phyloP scores from a whole-genome alignment of 768 basidiomycete species.

The Macrolepiota fuliginosa region DNA sequence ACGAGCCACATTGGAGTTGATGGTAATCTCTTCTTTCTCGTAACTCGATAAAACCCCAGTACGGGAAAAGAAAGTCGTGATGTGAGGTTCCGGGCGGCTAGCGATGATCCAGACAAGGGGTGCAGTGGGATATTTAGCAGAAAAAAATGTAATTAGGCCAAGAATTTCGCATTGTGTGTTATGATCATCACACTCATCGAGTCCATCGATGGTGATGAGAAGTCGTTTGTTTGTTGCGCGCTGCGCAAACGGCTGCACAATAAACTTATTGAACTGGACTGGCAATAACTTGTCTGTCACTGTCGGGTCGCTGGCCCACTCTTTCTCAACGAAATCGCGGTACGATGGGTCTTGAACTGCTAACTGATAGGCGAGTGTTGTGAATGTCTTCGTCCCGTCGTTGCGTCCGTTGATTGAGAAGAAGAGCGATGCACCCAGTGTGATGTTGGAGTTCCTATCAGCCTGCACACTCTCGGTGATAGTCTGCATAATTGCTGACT shows the following conservation, averaged over 20 bases:
- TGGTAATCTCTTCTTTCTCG: not conserved
- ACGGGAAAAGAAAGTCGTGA: not conserved
- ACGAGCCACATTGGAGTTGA: not conserved
- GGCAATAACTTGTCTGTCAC: slow-evolving; percentile 9
- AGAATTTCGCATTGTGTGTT: not conserved
- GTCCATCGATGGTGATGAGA: not conserved
- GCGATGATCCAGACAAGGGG: slow-evolving; percentile 1
- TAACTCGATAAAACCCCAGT: not conserved
- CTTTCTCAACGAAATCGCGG: not conserved
- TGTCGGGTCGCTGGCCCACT: slow-evolving; percentile 4
- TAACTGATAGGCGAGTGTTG: slow-evolving; percentile 22
- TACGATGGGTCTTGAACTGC: slow-evolving; percentile 3
- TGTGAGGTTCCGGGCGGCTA: not conserved
- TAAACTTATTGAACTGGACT: slow-evolving; percentile 14
- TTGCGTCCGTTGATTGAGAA: not conserved
- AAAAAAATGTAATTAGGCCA: not conserved
- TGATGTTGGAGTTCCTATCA: not conserved
- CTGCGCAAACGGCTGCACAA: slow-evolving; percentile 15
- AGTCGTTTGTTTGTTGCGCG: not conserved
- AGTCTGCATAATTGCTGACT: not conserved
- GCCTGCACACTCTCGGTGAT: not conserved
- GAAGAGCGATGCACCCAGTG: not conserved
- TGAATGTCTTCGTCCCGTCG: not conserved
- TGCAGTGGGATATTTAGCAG: not conserved
- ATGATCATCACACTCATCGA: not conserved